These are phyloP conservation scores for Ophiostoma australiae DNA, from an alignment of 2,329 filamentous ascomycete genomes.

Conservation along the genomic window DNA sequence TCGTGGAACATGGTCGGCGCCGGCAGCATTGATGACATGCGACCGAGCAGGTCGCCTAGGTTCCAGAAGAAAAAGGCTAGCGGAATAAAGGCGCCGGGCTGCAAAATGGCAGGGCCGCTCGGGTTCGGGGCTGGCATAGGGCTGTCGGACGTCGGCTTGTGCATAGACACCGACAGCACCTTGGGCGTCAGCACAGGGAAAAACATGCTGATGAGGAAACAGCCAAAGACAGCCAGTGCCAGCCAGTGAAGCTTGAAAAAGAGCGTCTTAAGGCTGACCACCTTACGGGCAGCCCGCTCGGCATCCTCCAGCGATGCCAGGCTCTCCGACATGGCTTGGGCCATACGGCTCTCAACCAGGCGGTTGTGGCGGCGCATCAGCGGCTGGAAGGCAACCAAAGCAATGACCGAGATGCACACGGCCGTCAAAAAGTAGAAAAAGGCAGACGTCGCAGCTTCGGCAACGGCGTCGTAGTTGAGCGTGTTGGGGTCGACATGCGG, in stretches of 20 bases:
- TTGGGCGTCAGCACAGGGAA: conserved; percentile 86
- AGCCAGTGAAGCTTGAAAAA: conserved; percentile 76
- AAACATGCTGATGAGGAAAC: conserved; percentile 84
- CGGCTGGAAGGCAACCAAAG: conserved; percentile 69
- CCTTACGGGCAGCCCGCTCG: conserved; percentile 47
- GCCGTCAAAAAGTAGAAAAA: conserved; percentile 91
- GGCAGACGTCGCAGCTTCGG: conserved; percentile 59
- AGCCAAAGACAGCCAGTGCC: conserved; percentile 69
- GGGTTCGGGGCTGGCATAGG: not conserved
- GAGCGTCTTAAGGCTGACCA: conserved; percentile 56
- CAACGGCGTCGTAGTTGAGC: conserved; percentile 30
- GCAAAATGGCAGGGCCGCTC: conserved; percentile 53
- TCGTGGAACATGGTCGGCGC: conserved; percentile 50
- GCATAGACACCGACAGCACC: conserved; percentile 42
- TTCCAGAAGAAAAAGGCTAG: conserved; percentile 94
- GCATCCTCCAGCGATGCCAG: conserved; percentile 49
- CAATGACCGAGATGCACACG: conserved; percentile 64
- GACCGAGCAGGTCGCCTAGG: conserved; percentile 73
- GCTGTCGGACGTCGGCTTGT: not conserved
- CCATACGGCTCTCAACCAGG: conserved; percentile 47
- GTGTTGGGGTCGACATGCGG: conserved; percentile 22
- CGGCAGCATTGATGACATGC: conserved; percentile 59
- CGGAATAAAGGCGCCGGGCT: conserved; percentile 76
- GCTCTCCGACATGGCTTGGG: conserved; percentile 47
- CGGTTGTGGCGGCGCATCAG: conserved; percentile 59